Base-by-base conservation (phyloP, 2,329 filamentous ascomycete species). In the Curvularia eragrostidis region DNA sequence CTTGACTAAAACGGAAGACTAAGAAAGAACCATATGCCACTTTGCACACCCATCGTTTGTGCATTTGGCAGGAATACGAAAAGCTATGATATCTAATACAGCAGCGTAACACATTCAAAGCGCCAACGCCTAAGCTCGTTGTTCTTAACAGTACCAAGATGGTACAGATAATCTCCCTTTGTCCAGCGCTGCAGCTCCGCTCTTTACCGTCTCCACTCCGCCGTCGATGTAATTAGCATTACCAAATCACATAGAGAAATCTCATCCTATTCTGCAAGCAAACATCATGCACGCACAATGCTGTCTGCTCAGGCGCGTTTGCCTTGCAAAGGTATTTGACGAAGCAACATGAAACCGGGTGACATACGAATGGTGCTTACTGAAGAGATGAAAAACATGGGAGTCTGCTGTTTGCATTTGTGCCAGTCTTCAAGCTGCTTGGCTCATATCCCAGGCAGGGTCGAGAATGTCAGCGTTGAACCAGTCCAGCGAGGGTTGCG, bases 401-500 rank as follows among this genome's bases (percentile, higher is more conserved):
- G 6, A 36, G 18, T 42, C 21, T 7, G 19, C 39, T 23, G 19
- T 23, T 23, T 21, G 21, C 4, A 15, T 23, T n/a, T 5, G 34
- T 28, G 5, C 3, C 30, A 30, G 30, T n/a, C 23, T 28, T 63
- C 44, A 68, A 24, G 58, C 64, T 12, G 60, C 48, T 23, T 59
- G 18, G n/a, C 52, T 55, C 18, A 66, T 24, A 44, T 70, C 60
- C 69, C 68, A 72, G 18, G 58, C 56, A 15, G 65, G 68, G 48
- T 74, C 69, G 50, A 74, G 43, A 18, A 75, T 70, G 19, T 74
- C 70, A 4, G 71, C 65, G 19, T 73, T 72, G 51, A 75, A 73
- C 73, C 73, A 75, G 21, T 75, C 71, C 19, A 75, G 54, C 7
- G 68, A 73, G 9, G 73, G 73, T 28, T 75, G 71, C 8, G 65